These are phyloP conservation scores for Pleodorina starrii DNA, from an alignment of 139 green algal genomes.

Conservation along the genomic window DNA sequence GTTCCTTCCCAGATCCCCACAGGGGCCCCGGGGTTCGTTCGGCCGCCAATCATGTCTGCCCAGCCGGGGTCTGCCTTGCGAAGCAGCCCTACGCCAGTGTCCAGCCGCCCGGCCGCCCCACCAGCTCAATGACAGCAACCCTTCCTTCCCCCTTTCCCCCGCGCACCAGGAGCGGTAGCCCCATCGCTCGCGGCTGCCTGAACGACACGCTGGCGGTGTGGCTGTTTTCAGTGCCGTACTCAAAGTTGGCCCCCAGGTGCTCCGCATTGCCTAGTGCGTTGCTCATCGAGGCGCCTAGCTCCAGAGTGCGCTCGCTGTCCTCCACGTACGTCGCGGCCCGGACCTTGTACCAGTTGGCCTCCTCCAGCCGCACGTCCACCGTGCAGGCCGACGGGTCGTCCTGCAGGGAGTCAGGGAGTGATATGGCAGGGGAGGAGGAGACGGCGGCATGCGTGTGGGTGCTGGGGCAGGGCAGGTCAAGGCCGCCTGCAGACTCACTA, in stretches of 20 bases:
- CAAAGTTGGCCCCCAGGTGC: conserved; percentile 56
- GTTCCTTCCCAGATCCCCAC: too few relatives aligned
- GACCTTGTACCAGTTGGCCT: conserved; percentile 69
- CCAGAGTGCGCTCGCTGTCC: conserved; percentile 68
- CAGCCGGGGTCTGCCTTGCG: too few relatives aligned
- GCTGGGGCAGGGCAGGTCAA: too few relatives aligned
- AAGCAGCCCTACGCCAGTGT: too few relatives aligned
- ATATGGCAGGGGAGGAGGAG: too few relatives aligned
- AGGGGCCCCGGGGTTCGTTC: too few relatives aligned
- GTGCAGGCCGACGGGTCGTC: conserved; percentile 63
- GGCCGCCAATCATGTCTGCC: too few relatives aligned
- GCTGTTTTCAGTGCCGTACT: conserved; percentile 73
- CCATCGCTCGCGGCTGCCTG: conserved; percentile 60
- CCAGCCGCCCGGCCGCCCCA: too few relatives aligned
- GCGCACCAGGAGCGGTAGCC: conserved; percentile 50
- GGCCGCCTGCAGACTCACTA: too few relatives aligned
- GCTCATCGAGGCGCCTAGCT: conserved; percentile 64
- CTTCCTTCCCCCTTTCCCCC: too few relatives aligned
- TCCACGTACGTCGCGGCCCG: conserved; percentile 80
- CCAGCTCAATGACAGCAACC: too few relatives aligned
- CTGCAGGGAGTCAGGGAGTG: conserved; percentile 42
- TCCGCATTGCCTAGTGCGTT: conserved; percentile 74
- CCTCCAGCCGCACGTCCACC: conserved; percentile 67
- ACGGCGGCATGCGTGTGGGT: too few relatives aligned
- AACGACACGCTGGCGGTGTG: conserved; percentile 63